phyloP scores from a whole-genome alignment of 2,329 filamentous ascomycete genomes.

The Phialocephala subalpina region DNA sequence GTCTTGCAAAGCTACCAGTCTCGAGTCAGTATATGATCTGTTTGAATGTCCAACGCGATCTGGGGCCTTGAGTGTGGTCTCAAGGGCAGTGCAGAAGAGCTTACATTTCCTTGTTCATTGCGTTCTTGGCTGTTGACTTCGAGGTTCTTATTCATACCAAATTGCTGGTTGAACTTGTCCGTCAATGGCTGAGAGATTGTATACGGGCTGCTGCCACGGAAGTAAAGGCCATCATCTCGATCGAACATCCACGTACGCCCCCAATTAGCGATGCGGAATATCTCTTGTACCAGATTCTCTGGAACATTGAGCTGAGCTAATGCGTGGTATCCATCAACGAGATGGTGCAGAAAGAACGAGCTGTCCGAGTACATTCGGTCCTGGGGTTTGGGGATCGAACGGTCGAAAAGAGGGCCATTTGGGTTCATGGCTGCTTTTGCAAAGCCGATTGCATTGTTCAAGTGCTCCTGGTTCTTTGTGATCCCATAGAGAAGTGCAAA shows the following conservation, averaged over 20 bases:
- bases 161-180: conserved; percentile 29
- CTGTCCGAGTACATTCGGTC: conserved; percentile 33
- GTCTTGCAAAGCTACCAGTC: conserved; percentile 34
- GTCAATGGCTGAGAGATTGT: conserved; percentile 28
- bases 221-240: conserved; percentile 28
- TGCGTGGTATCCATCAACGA: conserved; percentile 31
- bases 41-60: no score
- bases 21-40: no score
- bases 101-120: conserved; percentile 28
- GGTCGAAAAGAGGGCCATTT: conserved; percentile 27
- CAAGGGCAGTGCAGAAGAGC: no score
- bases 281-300: conserved; percentile 20
- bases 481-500: conserved; percentile 28
- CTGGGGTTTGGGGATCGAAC: conserved; percentile 12
- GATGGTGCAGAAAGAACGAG: conserved; percentile 36
- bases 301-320: conserved; percentile 23
- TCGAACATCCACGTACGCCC: conserved; percentile 34
- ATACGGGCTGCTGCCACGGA: conserved; percentile 32
- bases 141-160: conserved; percentile 17
- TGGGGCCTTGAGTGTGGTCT: no score
- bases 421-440: conserved; percentile 30
- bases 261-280: conserved; percentile 28
- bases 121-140: conserved; percentile 30
- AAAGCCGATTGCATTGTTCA: conserved; percentile 28
- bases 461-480: conserved; percentile 16